Base-by-base conservation (phyloP, 352 stramenopile genomes). In the Blastocystis sp. region DNA sequence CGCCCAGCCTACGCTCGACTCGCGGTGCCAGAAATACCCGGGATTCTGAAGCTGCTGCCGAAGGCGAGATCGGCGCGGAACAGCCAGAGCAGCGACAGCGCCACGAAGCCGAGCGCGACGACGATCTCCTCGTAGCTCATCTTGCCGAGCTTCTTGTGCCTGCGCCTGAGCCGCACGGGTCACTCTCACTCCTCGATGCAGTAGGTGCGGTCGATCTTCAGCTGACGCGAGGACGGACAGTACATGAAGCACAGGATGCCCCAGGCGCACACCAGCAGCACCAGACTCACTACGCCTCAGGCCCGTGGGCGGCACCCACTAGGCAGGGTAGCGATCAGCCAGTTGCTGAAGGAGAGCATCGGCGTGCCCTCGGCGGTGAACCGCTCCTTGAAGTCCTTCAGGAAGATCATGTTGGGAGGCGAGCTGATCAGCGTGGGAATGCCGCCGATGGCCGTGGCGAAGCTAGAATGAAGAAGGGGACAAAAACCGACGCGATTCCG, bases 381-480 rank as follows among this genome's bases (percentile, higher is more conserved):
- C 14, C 62, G 62, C 17, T 74, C 62, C 21, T 87, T 59, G 52
- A 77, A 87, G 10, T 71, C 40, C 45, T 87, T 28, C 4, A 45
- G 23, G 23, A 87, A 77, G 41, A 87, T 87, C 77, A 87, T 87
- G 28, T 87, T 87, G 0, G 77, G 77, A 0, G 77, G 77, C n/a
- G 77, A 87, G 11, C 52, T 71, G 62, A 87, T 87, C 43, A 87
- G 62, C 7, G 77, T 77, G 23, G 77, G 77, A 14, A 87, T 74
- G 28, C 77, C 77, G 28, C 77, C 77, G 45, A 87, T 87, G 23
- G 34, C 40, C 1, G 62, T 77, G 38, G 77, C 38, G 41, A 87
- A 80, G 2, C 70, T 80, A 69, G 2, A 14, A 2, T 66, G 41
- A 45, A 80, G 48, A 34, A 80, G 17, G 38, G 10, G n/a, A 69